Conservation (phyloP, 2,329 filamentous ascomycete genomes). For the Trichophyton mentagrophytes region DNA sequence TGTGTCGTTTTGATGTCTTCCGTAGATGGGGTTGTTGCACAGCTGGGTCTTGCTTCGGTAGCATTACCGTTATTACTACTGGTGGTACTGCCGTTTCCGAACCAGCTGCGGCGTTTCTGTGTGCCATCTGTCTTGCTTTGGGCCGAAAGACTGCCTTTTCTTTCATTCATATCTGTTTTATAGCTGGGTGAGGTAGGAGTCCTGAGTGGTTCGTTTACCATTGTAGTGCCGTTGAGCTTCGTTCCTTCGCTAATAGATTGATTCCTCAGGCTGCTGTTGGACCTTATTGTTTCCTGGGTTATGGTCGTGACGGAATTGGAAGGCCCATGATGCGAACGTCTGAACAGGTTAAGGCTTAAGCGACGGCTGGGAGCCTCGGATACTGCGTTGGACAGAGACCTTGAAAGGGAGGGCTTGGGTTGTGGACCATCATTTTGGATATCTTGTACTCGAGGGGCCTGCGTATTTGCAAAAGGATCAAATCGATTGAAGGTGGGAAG, state of each 20-base stretch:
- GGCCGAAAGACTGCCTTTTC: slow-evolving; percentile 27
- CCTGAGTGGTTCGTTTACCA: slow-evolving; percentile 13
- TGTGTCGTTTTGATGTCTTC: slow-evolving; percentile 16
- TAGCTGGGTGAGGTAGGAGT: slow-evolving; percentile 9
- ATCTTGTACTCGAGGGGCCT: slow-evolving; percentile 15
- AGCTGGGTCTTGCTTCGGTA: not conserved
- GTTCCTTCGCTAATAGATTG: slow-evolving; percentile 10
- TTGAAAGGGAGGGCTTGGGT: slow-evolving; percentile 16
- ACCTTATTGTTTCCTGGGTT: slow-evolving; percentile 13
- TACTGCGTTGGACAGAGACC: not conserved
- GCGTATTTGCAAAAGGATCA: slow-evolving; percentile 18
- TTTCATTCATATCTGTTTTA: slow-evolving; percentile 20
- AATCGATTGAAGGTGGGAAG: slow-evolving; percentile 31
- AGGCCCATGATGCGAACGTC: slow-evolving; percentile 26
- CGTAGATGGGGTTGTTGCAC: slow-evolving; percentile 7
- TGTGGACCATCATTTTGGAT: slow-evolving; percentile 21
- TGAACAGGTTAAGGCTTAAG: slow-evolving; percentile 34
- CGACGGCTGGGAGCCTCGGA: slow-evolving; percentile 16
- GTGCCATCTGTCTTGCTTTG: slow-evolving; percentile 20
- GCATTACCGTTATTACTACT: not conserved
- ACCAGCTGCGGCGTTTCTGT: slow-evolving; percentile 29
- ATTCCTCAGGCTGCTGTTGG: slow-evolving; percentile 4
- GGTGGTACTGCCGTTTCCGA: slow-evolving; percentile 19
- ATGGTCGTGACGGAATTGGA: slow-evolving; percentile 27
- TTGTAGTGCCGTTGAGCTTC: slow-evolving; percentile 11